Conservation (phyloP, 371 early-diverging fungal species). For the Lichtheimia hyalospora region DNA sequence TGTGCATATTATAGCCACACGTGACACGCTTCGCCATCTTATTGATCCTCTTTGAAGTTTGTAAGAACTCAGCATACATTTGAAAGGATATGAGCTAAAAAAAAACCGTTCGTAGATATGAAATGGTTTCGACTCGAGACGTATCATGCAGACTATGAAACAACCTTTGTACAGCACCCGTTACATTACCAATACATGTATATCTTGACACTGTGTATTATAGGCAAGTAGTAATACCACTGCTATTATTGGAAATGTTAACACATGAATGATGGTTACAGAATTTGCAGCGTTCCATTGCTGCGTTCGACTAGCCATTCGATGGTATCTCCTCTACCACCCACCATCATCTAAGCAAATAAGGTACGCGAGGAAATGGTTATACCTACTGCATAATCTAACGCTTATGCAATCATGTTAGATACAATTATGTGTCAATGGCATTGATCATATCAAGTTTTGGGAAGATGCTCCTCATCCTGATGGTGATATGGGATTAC, state of each 20-base stretch:
- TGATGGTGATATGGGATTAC: slow-evolving; percentile 96
- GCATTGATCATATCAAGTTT: slow-evolving; percentile 87
- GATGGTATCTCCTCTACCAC: slow-evolving; percentile 13
- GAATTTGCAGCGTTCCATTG: slow-evolving; percentile 53
- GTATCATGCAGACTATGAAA: slow-evolving; percentile 49
- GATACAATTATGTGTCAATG: slow-evolving; percentile 69
- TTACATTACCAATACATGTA: slow-evolving; percentile 78
- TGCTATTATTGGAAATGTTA: not conserved
- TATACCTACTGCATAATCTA: not conserved
- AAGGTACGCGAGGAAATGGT: not conserved
- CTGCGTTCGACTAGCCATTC: slow-evolving; percentile 34
- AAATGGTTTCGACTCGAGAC: slow-evolving; percentile 91
- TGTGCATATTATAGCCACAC: slow-evolving; percentile 47
- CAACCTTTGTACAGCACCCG: slow-evolving; percentile 60
- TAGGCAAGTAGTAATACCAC: slow-evolving; percentile 45
- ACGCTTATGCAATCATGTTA: slow-evolving; percentile 7
- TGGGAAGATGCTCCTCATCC: slow-evolving; percentile 84
- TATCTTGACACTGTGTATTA: slow-evolving; percentile 72
- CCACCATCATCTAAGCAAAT: slow-evolving; percentile 11
- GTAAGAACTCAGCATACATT: slow-evolving; percentile 23
- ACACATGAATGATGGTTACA: slow-evolving; percentile 10
- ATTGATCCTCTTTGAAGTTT: slow-evolving; percentile 88
- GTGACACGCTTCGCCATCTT: slow-evolving; percentile 80
- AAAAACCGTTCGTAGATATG: slow-evolving; percentile 63
- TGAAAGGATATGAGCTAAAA: not conserved